These are phyloP conservation scores for Malania oleifera DNA, from an alignment of 164 flowering plant species.

Conservation along the genomic window DNA sequence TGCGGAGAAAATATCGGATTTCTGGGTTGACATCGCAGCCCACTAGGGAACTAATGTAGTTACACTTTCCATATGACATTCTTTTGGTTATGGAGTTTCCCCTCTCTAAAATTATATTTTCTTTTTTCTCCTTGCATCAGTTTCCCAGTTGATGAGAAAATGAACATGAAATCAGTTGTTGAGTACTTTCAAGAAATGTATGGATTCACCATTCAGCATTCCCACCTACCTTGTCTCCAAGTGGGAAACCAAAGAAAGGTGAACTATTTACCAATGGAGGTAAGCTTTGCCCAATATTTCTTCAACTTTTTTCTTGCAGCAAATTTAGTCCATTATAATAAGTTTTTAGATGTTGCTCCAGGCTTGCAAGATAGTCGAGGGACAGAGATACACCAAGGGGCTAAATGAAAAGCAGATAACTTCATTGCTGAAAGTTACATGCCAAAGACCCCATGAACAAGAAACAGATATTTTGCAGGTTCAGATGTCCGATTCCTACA, in stretches of 20 bases:
- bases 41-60: slow-evolving; percentile 57
- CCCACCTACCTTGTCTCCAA: slow-evolving; percentile 66
- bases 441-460: slow-evolving; percentile 52
- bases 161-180: slow-evolving; percentile 63
- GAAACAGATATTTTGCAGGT: slow-evolving; percentile 55
- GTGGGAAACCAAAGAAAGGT: slow-evolving; percentile 61
- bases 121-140: slow-evolving; percentile 19
- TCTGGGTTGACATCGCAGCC: slow-evolving; percentile 63
- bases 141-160: slow-evolving; percentile 62
- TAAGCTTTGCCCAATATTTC: slow-evolving; percentile 2
- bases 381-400: slow-evolving; percentile 53
- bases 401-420: slow-evolving; percentile 62
- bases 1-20: slow-evolving; percentile 56
- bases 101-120: background rate
- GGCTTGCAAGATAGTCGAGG: slow-evolving; percentile 31
- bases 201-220: slow-evolving; percentile 51
- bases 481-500: background rate
- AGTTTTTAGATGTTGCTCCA: background rate
- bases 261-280: slow-evolving; percentile 77
- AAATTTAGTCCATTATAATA: background rate
- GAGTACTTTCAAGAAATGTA: slow-evolving; percentile 72
- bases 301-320: background rate
- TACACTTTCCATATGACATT: background rate
- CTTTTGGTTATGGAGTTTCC: too few species aligned
- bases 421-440: slow-evolving; percentile 53